Percentiles rank a stretch among this genome's conserved stretches.
These are phyloP conservation scores for Ceratonia siliqua DNA, from an alignment of 306 rosid genomes.

Conservation along the genomic window DNA sequence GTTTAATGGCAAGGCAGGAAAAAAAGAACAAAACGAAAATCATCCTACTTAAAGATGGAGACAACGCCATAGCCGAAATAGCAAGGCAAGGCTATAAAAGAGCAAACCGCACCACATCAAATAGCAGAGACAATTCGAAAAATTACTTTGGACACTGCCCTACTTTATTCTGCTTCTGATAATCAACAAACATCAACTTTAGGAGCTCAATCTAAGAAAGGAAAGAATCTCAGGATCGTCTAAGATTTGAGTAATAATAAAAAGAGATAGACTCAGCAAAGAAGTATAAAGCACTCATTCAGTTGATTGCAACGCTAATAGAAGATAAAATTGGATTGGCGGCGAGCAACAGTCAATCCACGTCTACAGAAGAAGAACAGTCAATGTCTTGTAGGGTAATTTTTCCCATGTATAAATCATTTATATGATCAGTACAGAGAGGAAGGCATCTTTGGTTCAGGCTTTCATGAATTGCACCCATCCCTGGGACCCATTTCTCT, in stretches of 20 bases:
- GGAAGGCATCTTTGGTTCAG: slow-evolving; percentile 73
- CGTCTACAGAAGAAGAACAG: slow-evolving; percentile 52
- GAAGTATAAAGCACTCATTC: slow-evolving; percentile 1
- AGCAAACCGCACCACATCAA: not conserved
- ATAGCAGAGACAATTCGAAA: not conserved
- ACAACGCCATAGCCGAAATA: no score
- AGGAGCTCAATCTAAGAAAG: slow-evolving; percentile 5
- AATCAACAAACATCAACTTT: not conserved
- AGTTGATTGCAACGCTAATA: slow-evolving; percentile 7
- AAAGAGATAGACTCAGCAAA: not conserved
- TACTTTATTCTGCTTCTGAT: not conserved
- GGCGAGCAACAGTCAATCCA: slow-evolving; percentile 39
- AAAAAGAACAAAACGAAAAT: no score
- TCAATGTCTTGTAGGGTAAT: slow-evolving; percentile 79
- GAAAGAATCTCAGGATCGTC: not conserved
- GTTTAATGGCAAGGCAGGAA: no score
- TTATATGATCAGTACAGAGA: slow-evolving; percentile 68
- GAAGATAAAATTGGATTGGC: not conserved
- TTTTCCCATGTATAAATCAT: slow-evolving; percentile 68
- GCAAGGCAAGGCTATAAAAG: no score
- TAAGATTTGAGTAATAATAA: not conserved
- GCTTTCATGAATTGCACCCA: slow-evolving; percentile 73
- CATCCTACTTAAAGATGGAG: no score
- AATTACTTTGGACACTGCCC: not conserved
- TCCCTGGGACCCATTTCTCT: slow-evolving; percentile 67